Conservation (phyloP, 306 rosid genomes). For the Sphenostylis stenocarpa region DNA sequence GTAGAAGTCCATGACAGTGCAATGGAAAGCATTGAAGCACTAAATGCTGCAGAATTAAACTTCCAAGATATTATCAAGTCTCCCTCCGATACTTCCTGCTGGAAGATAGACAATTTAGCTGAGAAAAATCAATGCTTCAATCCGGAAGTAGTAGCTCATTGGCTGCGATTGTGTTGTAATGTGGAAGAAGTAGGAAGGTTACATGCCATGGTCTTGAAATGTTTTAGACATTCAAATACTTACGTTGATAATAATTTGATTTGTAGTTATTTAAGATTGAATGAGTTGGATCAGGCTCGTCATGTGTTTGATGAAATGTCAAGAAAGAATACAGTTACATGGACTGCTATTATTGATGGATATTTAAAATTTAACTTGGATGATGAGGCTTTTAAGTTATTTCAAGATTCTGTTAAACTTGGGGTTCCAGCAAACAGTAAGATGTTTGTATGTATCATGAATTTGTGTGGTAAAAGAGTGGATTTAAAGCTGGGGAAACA, state of each 20-base stretch:
- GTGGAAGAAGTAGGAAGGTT: constrained; percentile 59
- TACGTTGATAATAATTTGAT: constrained; percentile 81
- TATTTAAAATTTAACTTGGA: constrained; percentile 57
- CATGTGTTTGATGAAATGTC: constrained; percentile 71
- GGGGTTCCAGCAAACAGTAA: constrained; percentile 59
- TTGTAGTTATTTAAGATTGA: constrained; percentile 57
- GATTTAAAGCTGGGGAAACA: constrained; percentile 72
- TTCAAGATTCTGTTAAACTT: constrained; percentile 43
- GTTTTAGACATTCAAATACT: constrained; percentile 35
- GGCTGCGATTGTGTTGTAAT: constrained; percentile 60
- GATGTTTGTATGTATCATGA: constrained; percentile 83
- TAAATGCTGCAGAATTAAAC: constrained; percentile 62
- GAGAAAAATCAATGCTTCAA: constrained; percentile 53
- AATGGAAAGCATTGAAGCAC: constrained; percentile 58
- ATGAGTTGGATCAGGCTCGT: constrained; percentile 59
- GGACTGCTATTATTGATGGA: constrained; percentile 88
- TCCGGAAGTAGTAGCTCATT: constrained; percentile 55
- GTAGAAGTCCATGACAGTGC: constrained; percentile 67
- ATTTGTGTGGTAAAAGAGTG: constrained; percentile 57
- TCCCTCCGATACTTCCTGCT: constrained; percentile 56
- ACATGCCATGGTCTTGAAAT: constrained; percentile 57
- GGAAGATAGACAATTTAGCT: constrained; percentile 61
- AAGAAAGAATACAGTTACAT: constrained; percentile 65
- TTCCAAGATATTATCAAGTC: constrained; percentile 59
- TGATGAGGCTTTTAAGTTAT: constrained; percentile 69